These are phyloP conservation scores for Potentilla sterilis DNA, from an alignment of 306 rosid species.

Conservation along the genomic window DNA sequence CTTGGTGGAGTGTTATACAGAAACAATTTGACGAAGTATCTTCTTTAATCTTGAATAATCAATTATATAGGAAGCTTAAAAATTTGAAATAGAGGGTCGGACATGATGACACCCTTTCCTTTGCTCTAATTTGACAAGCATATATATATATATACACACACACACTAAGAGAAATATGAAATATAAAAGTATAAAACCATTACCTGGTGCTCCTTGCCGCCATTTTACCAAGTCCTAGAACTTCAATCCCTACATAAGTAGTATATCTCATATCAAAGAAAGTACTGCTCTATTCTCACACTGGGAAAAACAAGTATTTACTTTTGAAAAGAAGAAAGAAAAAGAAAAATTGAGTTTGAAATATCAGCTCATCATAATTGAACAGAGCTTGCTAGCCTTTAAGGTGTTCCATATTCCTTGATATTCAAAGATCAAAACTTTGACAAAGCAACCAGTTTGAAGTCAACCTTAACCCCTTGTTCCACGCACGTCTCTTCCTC, in stretches of 20 bases:
- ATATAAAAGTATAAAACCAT: not conserved
- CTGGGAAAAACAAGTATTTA: not conserved
- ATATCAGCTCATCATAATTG: not conserved
- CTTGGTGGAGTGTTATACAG: not conserved
- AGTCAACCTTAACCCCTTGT: not conserved
- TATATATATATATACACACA: too few species aligned
- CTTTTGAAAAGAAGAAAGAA: too few species aligned
- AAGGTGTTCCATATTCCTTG: not conserved
- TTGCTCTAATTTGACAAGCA: too few species aligned
- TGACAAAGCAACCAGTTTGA: not conserved
- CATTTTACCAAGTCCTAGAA: not conserved
- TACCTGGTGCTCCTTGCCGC: not conserved
- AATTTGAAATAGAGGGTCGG: too few species aligned
- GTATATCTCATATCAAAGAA: not conserved
- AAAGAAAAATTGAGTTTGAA: not conserved
- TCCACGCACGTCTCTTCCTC: conserved; percentile 2
- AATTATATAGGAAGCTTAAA: not conserved
- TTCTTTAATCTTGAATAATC: not conserved
- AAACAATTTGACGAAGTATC: not conserved
- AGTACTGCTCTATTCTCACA: not conserved
- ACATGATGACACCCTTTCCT: too few species aligned
- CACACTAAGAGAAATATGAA: too few species aligned
- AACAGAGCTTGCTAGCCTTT: not conserved
- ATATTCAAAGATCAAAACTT: not conserved
- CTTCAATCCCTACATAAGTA: not conserved